Evolutionary conservation across 2,329 filamentous ascomycete genomes (phyloP).

Genomic region (Phialophora chinensis): DNA sequence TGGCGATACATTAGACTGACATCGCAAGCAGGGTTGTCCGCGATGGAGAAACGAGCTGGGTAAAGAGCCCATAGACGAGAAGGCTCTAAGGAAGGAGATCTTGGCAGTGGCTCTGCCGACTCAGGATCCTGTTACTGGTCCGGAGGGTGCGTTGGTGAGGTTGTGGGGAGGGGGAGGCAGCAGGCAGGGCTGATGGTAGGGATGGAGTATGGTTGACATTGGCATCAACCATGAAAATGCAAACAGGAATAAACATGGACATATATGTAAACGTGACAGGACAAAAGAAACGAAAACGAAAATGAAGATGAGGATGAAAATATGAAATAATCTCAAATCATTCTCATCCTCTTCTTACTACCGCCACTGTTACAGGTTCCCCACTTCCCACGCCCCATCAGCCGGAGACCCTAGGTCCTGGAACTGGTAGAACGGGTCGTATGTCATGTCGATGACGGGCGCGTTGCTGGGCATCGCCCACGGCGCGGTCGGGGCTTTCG

Average conservation of each 20-base stretch:
- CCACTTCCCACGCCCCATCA: conserved; percentile 42
- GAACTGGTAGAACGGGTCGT: conserved; percentile 44
- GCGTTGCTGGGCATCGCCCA: conserved; percentile 37
- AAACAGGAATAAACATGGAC: too few species aligned
- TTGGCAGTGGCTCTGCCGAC: conserved; percentile 32
- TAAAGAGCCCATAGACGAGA: conserved; percentile 32
- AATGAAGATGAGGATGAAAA: too few species aligned
- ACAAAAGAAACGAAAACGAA: not conserved
- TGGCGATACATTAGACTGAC: not conserved
- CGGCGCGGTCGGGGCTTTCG: conserved; percentile 30
- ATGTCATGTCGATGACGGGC: conserved; percentile 42
- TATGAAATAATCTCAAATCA: not conserved
- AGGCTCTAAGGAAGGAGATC: conserved; percentile 28
- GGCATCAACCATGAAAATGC: too few species aligned
- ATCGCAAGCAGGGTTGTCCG: conserved; percentile 30
- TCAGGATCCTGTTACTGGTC: conserved; percentile 37
- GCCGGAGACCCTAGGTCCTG: conserved; percentile 42
- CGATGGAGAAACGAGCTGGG: conserved; percentile 39
- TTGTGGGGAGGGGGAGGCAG: conserved; percentile 26
- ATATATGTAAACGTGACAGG: not conserved
- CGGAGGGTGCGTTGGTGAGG: conserved; percentile 30
- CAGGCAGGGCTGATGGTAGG: not conserved
- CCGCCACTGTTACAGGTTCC: conserved; percentile 38
- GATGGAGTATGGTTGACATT: not conserved
- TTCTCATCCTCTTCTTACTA: not conserved